Conservation (phyloP, 1,284 basidiomycete genomes). For the Schizopora paradoxa region DNA sequence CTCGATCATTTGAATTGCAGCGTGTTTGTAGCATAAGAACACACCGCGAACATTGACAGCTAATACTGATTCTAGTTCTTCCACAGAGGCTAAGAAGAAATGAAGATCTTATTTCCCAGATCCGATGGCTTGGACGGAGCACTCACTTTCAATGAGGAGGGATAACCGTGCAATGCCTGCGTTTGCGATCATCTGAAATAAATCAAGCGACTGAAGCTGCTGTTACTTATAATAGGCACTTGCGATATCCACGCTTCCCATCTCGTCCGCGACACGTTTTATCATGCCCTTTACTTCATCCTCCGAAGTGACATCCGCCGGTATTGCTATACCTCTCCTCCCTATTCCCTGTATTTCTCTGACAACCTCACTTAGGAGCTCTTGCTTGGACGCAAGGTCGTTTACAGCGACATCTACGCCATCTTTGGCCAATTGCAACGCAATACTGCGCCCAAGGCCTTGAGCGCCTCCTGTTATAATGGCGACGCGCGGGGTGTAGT, state of each 20-base stretch:
- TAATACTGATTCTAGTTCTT: slow-evolving; percentile 4
- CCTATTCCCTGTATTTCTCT: slow-evolving; percentile 9
- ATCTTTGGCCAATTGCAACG: slow-evolving; percentile 14
- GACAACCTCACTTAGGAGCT: slow-evolving; percentile 4
- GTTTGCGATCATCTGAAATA: slow-evolving; percentile 18
- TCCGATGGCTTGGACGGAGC: neutral
- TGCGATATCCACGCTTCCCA: slow-evolving; percentile 14
- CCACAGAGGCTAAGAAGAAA: slow-evolving; percentile 5
- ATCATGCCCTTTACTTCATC: slow-evolving; percentile 9
- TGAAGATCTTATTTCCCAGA: too few relatives aligned
- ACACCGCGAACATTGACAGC: slow-evolving; percentile 14
- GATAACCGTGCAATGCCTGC: slow-evolving; percentile 4
- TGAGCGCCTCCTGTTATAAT: slow-evolving; percentile 20
- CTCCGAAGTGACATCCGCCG: slow-evolving; percentile 12
- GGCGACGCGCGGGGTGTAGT: slow-evolving; percentile 6
- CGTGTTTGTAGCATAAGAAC: slow-evolving; percentile 18
- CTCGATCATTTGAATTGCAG: slow-evolving; percentile 18
- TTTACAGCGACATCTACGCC: slow-evolving; percentile 18
- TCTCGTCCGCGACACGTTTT: slow-evolving; percentile 4
- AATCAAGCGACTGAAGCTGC: neutral
- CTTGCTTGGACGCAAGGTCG: slow-evolving; percentile 9
- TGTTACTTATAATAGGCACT: too few relatives aligned
- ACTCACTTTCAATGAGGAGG: neutral
- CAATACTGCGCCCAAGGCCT: slow-evolving; percentile 17
- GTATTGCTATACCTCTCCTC: slow-evolving; percentile 2